Base-by-base conservation (phyloP, 345 rosid genomes). In the Schrenkiella parvula region DNA sequence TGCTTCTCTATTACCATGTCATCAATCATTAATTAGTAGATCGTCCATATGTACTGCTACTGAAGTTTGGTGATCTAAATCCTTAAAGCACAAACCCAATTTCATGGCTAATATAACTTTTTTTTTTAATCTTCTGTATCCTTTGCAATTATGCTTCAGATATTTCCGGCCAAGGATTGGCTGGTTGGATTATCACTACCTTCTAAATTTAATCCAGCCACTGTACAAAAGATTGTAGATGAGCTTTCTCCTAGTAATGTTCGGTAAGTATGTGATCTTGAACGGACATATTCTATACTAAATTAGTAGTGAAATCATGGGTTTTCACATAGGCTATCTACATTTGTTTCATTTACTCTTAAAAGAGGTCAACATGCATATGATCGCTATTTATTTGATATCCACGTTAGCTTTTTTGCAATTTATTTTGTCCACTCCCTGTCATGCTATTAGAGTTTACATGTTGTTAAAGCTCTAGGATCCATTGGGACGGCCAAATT, bases 151-250 rank as follows among this genome's bases (percentile, higher is more conserved):
- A 50, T 12, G 48, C 13, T 68, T 57, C 87, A 93, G 98, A 44
- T 76, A 25, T 93, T 83, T 75, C 91, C 96, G 50, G 65, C 89
- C 11, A 82, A 79, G 81, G 96, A 91, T 78, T 93, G 97, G 98
- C 80, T 93, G 18, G 95, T 87, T 22, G 90, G 89, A 31, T 80
- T 89, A 71, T 86, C 89, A 19, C 81, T 93, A 77, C 98, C 97
- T 55, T 80, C 86, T 69, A 81, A 76, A 57, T 93, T 85, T 75
- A 84, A 70, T 79, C 86, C 88, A 68, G 76, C 57, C 64, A 73
- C 64, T 76, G 82, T 93, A 69, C 83, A 88, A 69, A 83, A 65
- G 84, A 65, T 77, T 54, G 70, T 89, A 55, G 81, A 87, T 64
- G 85, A 84, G 75, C 98, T 93, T 79, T 85, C 91, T 72, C 80